These are phyloP conservation scores for Parsonsia alboflavescens DNA, from an alignment of 257 asterid species.

Conservation along the genomic window DNA sequence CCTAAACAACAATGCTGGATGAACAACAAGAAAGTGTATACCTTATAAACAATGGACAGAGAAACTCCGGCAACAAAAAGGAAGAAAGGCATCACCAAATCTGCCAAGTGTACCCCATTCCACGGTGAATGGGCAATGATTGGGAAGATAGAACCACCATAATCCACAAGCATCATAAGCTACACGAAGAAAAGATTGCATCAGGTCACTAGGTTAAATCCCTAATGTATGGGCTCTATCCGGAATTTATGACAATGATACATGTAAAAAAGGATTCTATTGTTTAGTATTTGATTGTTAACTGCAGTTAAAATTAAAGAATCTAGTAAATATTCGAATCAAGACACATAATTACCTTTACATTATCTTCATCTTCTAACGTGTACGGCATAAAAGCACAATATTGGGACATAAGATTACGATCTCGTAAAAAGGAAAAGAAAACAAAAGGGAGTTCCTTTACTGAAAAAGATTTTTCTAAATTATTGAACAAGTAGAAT, in stretches of 20 bases:
- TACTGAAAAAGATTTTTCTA: background rate
- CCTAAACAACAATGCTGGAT: background rate
- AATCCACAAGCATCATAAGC: slow-evolving; percentile 87
- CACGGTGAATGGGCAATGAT: slow-evolving; percentile 70
- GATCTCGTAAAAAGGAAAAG: background rate
- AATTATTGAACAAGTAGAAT: background rate
- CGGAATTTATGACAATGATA: background rate
- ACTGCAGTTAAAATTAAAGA: background rate
- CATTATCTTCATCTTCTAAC: background rate
- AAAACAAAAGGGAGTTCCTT: background rate
- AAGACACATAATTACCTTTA: background rate
- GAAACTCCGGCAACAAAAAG: slow-evolving; percentile 75
- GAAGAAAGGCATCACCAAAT: slow-evolving; percentile 89
- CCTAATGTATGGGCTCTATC: background rate
- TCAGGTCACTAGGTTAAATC: background rate
- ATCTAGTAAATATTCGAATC: background rate
- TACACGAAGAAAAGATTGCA: slow-evolving; percentile 17
- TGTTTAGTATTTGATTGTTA: background rate
- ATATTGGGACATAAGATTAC: background rate
- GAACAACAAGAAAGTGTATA: slow-evolving; percentile 13
- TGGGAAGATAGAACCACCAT: slow-evolving; percentile 70
- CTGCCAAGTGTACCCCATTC: slow-evolving; percentile 82
- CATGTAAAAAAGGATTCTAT: background rate
- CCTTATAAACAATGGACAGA: slow-evolving; percentile 63
- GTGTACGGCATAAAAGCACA: background rate